These are phyloP conservation scores for Trichothecium sympodiale DNA, from an alignment of 2,329 filamentous ascomycete genomes.

Conservation along the genomic window DNA sequence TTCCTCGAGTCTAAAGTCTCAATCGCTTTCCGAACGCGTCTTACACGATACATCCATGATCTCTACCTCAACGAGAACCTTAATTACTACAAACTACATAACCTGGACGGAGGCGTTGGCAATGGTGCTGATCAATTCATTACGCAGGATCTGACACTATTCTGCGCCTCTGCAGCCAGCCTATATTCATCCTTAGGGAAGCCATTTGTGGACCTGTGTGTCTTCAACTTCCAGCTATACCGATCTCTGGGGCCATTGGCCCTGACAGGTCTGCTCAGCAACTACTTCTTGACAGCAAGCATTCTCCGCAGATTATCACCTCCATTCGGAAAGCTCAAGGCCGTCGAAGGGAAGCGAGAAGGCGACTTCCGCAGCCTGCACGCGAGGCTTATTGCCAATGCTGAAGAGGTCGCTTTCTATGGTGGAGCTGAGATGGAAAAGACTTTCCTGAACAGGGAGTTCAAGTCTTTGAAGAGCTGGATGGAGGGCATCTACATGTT, in stretches of 20 bases:
- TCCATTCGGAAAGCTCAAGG: constrained; percentile 93
- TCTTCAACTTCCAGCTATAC: constrained; percentile 97
- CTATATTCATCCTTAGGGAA: constrained; percentile 97
- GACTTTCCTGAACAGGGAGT: constrained; percentile 81
- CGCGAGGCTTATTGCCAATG: constrained; percentile 86
- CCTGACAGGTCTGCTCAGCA: constrained; percentile 73
- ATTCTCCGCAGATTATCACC: constrained; percentile 81
- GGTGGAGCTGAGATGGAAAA: constrained; percentile 93
- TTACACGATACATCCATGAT: constrained; percentile 95
- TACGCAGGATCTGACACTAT: constrained; percentile 89
- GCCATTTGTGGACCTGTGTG: constrained; percentile 89
- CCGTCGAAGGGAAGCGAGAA: constrained; percentile 88
- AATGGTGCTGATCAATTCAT: constrained; percentile 94
- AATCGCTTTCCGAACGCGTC: constrained; percentile 88
- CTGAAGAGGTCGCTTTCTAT: constrained; percentile 96
- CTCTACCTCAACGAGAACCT: constrained; percentile 89
- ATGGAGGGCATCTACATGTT: constrained; percentile 98
- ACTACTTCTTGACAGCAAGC: constrained; percentile 90
- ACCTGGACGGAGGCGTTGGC: constrained; percentile 84
- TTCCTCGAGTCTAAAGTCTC: constrained; percentile 96
- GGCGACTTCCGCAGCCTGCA: constrained; percentile 90
- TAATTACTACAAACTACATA: constrained; percentile 92
- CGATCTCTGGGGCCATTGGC: constrained; percentile 82
- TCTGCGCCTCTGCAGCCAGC: constrained; percentile 84
- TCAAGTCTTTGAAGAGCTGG: constrained; percentile 85